Base-by-base conservation (phyloP, 1,284 basidiomycete genomes). In the Xanthoconium separans region DNA sequence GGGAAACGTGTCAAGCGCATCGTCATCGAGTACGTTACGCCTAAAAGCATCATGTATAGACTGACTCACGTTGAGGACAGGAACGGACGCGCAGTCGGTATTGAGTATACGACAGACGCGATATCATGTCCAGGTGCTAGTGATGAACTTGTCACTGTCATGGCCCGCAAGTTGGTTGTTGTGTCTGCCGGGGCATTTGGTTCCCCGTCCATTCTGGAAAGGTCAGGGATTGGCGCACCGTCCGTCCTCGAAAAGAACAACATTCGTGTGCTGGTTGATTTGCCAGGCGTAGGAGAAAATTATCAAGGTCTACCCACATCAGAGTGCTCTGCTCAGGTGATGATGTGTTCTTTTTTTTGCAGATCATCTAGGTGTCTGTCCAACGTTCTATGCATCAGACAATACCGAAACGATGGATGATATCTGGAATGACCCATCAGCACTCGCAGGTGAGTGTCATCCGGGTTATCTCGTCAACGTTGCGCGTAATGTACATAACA, bases 231-330 rank as follows among this genome's bases (percentile, higher is more conserved):
- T 40, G 82, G 82, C 2, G 62, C 70, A 0, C 58, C 64, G 12
- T 65, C 69, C 0, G 58, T 82, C 8, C 65, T 85, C 12, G 60
- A 73, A 39, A 69, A 73, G 47, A 62, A 72, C 41, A 74, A 73
- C 2, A 65, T 86, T 24, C 37, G 59, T 15, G 65, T 70, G 15
- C 27, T 77, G 1, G 58, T 83, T 7, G 75, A 83, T 42, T 68
- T 85, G 6, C 77, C 78, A 6, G 82, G 82, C 4, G 83, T 86
- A 0, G 84, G 84, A 8, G 77, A 81, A 57, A 71, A 77, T 24
- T 81, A 79, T 54, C 74, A 78, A 64, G 82, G 82, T 77, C 51
- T 15, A 49, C 44, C 24, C 2, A 8, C 13, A 18, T 0, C 1
- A 10, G 6, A 1, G 36, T n/a, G 36, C 11, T 27, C 6, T 15